Evolutionary conservation across 2,329 filamentous ascomycete species (phyloP).

Genomic region (Sporothrix globosa): DNA sequence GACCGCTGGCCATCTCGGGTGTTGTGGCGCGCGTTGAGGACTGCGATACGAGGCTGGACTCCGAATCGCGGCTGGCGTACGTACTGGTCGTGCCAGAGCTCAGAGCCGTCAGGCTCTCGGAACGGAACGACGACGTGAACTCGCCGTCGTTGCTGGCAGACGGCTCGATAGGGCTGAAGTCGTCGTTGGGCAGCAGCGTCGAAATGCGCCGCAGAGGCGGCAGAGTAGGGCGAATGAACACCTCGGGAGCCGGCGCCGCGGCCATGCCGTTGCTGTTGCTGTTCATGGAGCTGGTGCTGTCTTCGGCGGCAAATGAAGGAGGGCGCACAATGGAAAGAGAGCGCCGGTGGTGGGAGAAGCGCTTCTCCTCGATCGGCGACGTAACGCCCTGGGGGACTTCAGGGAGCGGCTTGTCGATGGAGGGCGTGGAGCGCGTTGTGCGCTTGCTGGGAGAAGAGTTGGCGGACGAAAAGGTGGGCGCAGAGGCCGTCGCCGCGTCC

Average conservation of each 20-base stretch:
- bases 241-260: constrained; percentile 48
- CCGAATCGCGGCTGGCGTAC: constrained; percentile 78
- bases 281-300: constrained; percentile 44
- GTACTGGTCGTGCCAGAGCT: constrained; percentile 79
- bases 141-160: constrained; percentile 54
- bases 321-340: constrained; percentile 50
- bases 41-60: constrained; percentile 76
- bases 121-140: constrained; percentile 57
- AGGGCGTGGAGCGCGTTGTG: constrained; percentile 46
- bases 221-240: constrained; percentile 54
- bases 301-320: constrained; percentile 48
- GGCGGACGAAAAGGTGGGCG: constrained; percentile 43
- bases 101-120: constrained; percentile 73
- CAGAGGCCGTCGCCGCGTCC: background rate
- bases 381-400: constrained; percentile 62
- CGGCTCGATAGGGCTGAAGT: constrained; percentile 54
- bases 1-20: constrained; percentile 65
- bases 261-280: constrained; percentile 39
- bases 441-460: constrained; percentile 31
- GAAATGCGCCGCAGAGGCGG: constrained; percentile 62
- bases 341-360: constrained; percentile 35
- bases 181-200: constrained; percentile 54
- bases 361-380: constrained; percentile 44
- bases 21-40: constrained; percentile 87
- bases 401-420: constrained; percentile 70